Base-by-base conservation (phyloP, 306 rosid species). In the Lupinus albus region DNA sequence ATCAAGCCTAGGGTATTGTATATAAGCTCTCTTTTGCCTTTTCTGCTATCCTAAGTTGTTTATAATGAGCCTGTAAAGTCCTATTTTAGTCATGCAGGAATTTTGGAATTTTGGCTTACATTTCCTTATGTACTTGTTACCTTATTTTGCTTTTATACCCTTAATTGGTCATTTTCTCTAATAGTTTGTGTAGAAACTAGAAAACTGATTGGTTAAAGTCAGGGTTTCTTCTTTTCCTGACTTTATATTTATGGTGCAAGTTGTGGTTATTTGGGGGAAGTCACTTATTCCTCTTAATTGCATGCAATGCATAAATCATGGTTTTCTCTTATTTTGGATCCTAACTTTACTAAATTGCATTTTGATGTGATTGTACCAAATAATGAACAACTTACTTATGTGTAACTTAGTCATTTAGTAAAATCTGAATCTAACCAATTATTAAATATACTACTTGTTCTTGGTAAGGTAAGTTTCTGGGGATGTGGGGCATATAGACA, bases 11-110 rank as follows among this genome's bases (percentile, higher is more conserved):
- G 52, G 64, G 69, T 81, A 58, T n/a, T 78, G 70, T 83, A 25
- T 53, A 82, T 44, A 56, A 36, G 21, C 66, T 35, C 57, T 80
- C 9, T 61, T 68, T 68, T 63, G n/a, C 15, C 72, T 65, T 35
- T 49, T 8, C 8, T 47, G 61, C 69, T 1, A 42, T 35, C 18
- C 38, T 45, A 47, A 76, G 80, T 63, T 74, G 51, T 84, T 68
- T 33, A 60, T 74, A 25, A 59, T 71, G 84, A 71, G 78, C 64
- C 68, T 80, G 84, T 85, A 79, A 81, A 81, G 77, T 65, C 71
- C 13, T 68, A 56, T 20, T 67, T 60, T 64, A 61, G 8, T 50
- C 70, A 50, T 73, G 67, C 39, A 44, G 17, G 42, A 74, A 12
- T 64, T 75, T 74, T 58, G 69, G 48, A 67, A 36, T 70, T 39